These are phyloP conservation scores for Volvox reticuliferus DNA, from an alignment of 139 green algal genomes.

Conservation along the genomic window DNA sequence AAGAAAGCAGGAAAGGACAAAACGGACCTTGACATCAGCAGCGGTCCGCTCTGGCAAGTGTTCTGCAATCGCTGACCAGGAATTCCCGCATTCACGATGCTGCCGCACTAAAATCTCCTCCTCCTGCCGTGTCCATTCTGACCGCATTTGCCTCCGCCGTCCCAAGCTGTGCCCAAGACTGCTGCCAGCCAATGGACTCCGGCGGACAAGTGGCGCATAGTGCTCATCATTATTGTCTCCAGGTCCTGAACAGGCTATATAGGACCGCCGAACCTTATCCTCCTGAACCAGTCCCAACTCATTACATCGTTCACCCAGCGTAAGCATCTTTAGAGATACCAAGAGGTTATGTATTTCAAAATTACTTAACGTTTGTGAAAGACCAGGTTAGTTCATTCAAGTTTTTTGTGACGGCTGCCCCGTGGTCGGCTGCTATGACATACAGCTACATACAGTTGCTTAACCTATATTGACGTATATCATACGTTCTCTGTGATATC, in stretches of 20 bases:
- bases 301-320: neutral
- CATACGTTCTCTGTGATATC: no score
- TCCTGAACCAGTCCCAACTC: neutral
- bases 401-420: no score
- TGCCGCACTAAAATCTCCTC: slow-evolving; percentile 2
- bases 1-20: no score
- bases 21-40: slow-evolving; percentile 5
- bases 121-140: slow-evolving; percentile 1
- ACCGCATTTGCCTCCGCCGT: neutral
- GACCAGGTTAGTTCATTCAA: no score
- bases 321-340: no score
- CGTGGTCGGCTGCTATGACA: no score
- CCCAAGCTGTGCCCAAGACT: neutral
- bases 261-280: neutral
- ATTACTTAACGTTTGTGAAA: no score
- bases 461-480: no score
- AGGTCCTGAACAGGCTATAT: neutral
- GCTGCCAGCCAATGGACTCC: neutral
- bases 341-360: no score
- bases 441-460: no score
- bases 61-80: slow-evolving; percentile 17
- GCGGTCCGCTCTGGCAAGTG: neutral
- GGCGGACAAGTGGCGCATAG: neutral
- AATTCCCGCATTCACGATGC: neutral
- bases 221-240: neutral